Base-by-base conservation (phyloP, 345 rosid species). In the Turnera subulata region DNA sequence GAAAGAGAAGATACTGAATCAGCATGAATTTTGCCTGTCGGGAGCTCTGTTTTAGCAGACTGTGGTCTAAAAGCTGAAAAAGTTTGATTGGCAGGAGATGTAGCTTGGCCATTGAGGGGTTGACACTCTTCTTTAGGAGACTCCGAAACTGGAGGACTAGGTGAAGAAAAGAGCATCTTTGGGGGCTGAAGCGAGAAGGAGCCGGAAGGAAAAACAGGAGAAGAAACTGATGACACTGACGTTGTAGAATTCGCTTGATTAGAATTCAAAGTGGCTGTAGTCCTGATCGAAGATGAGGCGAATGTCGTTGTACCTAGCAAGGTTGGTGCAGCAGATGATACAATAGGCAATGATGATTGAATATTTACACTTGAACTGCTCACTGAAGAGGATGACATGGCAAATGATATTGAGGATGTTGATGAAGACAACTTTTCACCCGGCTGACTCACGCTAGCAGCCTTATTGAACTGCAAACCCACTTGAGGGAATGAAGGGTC, bases 331-430 rank as follows among this genome's bases (percentile, higher is more conserved):
- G 21, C n/a, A 46, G 60, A 43, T 40, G 66, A 48, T 61, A 39
- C n/a, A 43, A 1, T n/a, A n/a, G n/a, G n/a, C n/a, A n/a, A n/a
- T n/a, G 33, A n/a, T 32, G 64, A 29, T 33, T 44, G 25, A 50
- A 6, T 1, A 16, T 6, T 49, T 4, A 49, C 20, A 13, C 12
- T 42, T 56, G 76, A 68, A 58, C 81, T 58, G 26, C 37, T 29
- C 49, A 57, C 55, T 46, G 78, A 63, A 73, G 79, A 68, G 49
- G 81, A 73, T 25, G 79, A 56, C 68, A 78, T 66, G 33, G 77
- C 59, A 56, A 55, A 68, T 20, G 81, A 59, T 55, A 55, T 54
- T 11, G 75, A 68, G 59, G 68, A 59, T 44, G 75, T 55, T 14
- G 59, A 50, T 20, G 75, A 46, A 20, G 62, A 49, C n/a, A 59